Evolutionary conservation across 129 eudicot genomes (phyloP), one percentile per base, ranked within the genome.

Genomic region (Deinandra increscens): DNA sequence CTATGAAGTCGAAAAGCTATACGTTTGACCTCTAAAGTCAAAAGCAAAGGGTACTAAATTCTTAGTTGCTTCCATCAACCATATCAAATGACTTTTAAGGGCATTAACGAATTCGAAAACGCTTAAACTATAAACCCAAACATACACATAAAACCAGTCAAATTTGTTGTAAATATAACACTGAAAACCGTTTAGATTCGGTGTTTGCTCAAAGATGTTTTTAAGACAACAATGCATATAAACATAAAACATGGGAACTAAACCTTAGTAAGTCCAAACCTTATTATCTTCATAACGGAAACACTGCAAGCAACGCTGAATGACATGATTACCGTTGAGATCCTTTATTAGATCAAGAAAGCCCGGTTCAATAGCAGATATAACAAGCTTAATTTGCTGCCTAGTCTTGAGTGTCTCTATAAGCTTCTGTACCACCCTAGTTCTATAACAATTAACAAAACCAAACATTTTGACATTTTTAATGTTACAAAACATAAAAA

Each of bases 361-460:
- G 9, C 92, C 96, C 0, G 96, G 93, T 78, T 85, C 88, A 51
- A 91, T 85, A 2, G 90, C 88, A 38, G 86, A 68, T 46, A 87
- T 75, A 42, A 85, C 86, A 20, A 85, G 60, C 19, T 81, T 72
- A 72, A 87, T 71, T 65, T 91, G 92, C 70, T 81, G 81, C 64
- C 78, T 75, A 11, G 84, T 79, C 74, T 78, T 87, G 14, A 91
- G 84, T 10, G 87, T 83, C 83, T 91, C 97, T 8, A 91, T 81
- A 65, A 91, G 76, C 60, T 87, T 91, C 79, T 91, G 97, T 9
- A 91, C 84, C 64, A 84, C 97, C 17, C 96, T 80, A 53, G 97
- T 91, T 6, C 97, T 91, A 83, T 53, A 43, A 69, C 50, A 75
- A 73, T 81, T 53, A 43, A 69, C 50, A 75, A 73, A 22, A 15